Evolutionary conservation across 1,284 basidiomycete species (phyloP).

Genomic region (Naganishia albida): DNA sequence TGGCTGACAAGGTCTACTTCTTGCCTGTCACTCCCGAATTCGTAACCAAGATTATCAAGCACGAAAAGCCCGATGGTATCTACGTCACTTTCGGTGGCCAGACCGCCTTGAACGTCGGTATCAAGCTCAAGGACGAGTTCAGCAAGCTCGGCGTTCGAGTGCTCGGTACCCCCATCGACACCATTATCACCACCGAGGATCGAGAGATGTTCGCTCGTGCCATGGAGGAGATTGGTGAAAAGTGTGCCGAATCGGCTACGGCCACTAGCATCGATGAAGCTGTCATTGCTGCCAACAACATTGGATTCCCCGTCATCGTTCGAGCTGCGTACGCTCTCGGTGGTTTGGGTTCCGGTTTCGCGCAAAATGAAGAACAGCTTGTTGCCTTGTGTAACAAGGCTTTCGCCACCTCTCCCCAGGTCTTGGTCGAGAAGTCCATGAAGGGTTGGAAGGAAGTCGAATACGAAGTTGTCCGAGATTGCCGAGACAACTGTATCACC

Average conservation of each 20-base stretch:
- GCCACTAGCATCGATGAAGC: constrained; percentile 85
- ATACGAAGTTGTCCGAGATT: constrained; percentile 98
- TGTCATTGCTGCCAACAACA: constrained; percentile 74
- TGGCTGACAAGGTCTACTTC: constrained; percentile 99
- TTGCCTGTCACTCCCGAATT: constrained; percentile 97
- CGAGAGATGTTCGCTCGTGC: constrained; percentile 88
- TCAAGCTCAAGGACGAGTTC: constrained; percentile 97
- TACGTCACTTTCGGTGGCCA: constrained; percentile 99
- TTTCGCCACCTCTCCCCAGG: constrained; percentile 95
- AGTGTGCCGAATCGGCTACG: constrained; percentile 83
- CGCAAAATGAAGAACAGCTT: constrained; percentile 83
- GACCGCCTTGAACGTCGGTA: constrained; percentile 94
- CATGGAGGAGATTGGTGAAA: constrained; percentile 96
- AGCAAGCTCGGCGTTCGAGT: constrained; percentile 70
- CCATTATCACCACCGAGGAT: constrained; percentile 96
- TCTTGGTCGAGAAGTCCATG: constrained; percentile 97
- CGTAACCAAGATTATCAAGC: constrained; percentile 95
- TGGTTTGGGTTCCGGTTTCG: constrained; percentile 92
- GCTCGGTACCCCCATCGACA: constrained; percentile 94
- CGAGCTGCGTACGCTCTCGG: constrained; percentile 95
- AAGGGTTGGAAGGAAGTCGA: constrained; percentile 99
- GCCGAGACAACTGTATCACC: constrained; percentile 95
- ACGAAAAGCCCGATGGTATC: constrained; percentile 97
- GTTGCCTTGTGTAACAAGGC: constrained; percentile 86
- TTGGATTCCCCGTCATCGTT: constrained; percentile 97